These are phyloP conservation scores for Arachis stenosperma DNA, from an alignment of 306 rosid species.

Conservation along the genomic window DNA sequence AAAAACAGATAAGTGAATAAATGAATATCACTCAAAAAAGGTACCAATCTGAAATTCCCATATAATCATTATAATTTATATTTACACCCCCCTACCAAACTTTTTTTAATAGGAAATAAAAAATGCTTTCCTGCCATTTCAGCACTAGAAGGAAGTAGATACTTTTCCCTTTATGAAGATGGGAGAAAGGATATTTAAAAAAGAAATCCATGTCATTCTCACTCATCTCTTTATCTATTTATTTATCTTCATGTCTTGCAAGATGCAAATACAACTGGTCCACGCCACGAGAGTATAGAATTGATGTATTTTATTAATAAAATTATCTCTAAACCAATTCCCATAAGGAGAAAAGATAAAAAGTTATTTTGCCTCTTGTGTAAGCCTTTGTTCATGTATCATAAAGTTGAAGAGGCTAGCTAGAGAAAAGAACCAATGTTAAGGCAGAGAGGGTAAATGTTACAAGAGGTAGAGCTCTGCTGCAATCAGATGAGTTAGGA, in stretches of 20 bases:
- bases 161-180: slow-evolving; percentile 38
- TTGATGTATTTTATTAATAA: neutral
- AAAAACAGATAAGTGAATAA: slow-evolving; percentile 43
- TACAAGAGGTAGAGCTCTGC: slow-evolving; percentile 12
- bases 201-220: slow-evolving; percentile 39
- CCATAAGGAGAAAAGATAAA: slow-evolving; percentile 22
- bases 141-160: slow-evolving; percentile 40
- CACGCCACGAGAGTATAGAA: slow-evolving; percentile 28
- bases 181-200: slow-evolving; percentile 33
- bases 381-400: slow-evolving; percentile 3
- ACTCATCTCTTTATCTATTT: neutral
- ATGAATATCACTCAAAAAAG: slow-evolving; percentile 43
- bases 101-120: neutral
- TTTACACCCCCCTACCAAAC: neutral
- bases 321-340: slow-evolving; percentile 16
- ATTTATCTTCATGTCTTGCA: slow-evolving; percentile 8
- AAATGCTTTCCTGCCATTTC: slow-evolving; percentile 29
- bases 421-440: neutral
- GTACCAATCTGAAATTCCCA: slow-evolving; percentile 24
- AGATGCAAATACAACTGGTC: slow-evolving; percentile 24
- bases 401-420: slow-evolving; percentile 7
- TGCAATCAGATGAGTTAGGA: neutral
- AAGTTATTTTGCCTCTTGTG: slow-evolving; percentile 12
- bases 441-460: neutral
- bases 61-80: slow-evolving; percentile 5